phyloP scores from a whole-genome alignment of 2,329 filamentous ascomycete species.

The Elsinoe arachidis region DNA sequence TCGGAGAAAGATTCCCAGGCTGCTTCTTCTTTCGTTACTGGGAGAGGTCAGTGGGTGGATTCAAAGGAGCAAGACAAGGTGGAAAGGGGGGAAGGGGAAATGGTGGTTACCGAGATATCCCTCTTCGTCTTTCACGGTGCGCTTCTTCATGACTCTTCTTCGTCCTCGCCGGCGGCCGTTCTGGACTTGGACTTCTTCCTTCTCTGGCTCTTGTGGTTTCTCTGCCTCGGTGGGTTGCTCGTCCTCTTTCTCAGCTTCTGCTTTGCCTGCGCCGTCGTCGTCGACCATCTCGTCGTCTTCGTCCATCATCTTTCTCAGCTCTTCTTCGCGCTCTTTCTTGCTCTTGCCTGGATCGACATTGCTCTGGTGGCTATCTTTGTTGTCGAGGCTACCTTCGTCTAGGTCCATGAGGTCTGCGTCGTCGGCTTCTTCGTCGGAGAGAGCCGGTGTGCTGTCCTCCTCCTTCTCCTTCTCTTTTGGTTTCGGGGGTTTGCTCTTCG shows the following conservation, averaged over 20 bases:
- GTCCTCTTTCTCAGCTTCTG: constrained; percentile 52
- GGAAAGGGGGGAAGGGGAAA: background rate
- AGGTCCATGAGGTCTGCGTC: constrained; percentile 34
- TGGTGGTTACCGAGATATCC: constrained; percentile 68
- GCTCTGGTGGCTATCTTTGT: constrained; percentile 18
- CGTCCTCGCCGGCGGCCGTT: constrained; percentile 66
- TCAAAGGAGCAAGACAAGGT: constrained; percentile 8
- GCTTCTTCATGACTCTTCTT: constrained; percentile 78
- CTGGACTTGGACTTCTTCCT: constrained; percentile 44
- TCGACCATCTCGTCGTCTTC: constrained; percentile 37
- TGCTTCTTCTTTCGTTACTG: constrained; percentile 76
- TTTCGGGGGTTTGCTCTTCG: constrained; percentile 47
- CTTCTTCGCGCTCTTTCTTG: constrained; percentile 57
- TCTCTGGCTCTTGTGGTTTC: constrained; percentile 29
- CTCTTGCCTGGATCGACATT: constrained; percentile 26
- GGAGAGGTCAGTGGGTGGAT: constrained; percentile 16
- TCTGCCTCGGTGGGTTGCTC: constrained; percentile 34
- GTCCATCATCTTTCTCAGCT: constrained; percentile 68
- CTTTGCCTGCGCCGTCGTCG: constrained; percentile 19
- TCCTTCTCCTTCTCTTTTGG: constrained; percentile 20
- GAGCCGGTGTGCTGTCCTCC: constrained; percentile 26
- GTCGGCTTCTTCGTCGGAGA: constrained; percentile 47
- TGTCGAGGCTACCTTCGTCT: constrained; percentile 15
- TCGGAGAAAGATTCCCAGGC: constrained; percentile 93
- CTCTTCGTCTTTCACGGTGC: constrained; percentile 76